A percentile compares a stretch with the other conserved stretches of the same genome.
Conservation (phyloP, 805 yeast species). For the Ogataea trehalophila region DNA sequence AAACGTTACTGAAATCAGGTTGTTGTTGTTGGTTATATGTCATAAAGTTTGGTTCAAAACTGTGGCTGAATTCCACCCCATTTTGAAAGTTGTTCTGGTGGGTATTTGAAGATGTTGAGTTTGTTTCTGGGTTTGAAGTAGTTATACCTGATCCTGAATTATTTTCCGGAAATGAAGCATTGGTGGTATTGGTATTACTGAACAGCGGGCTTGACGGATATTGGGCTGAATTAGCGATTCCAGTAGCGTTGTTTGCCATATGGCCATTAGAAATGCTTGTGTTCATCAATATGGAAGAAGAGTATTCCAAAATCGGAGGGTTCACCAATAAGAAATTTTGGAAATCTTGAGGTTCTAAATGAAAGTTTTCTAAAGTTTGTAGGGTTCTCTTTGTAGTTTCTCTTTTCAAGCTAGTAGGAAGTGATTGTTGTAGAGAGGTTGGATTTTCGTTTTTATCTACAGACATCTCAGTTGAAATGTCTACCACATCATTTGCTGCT, state of each 20-base stretch:
- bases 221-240: not conserved
- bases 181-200: not conserved
- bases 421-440: too few relatives aligned
- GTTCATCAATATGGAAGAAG: constrained; percentile 10
- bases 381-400: too few relatives aligned
- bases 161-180: not conserved
- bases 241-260: not conserved
- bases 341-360: constrained; percentile 32
- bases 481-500: too few relatives aligned
- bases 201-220: not conserved
- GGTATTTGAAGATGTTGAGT: not conserved
- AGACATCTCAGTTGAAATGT: too few relatives aligned
- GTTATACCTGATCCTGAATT: not conserved
- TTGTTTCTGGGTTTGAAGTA: not conserved
- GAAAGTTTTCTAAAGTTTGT: constrained; percentile 22
- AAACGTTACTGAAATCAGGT: not conserved
- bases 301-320: constrained; percentile 32
- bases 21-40: constrained; percentile 2
- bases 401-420: too few relatives aligned
- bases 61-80: constrained; percentile 1
- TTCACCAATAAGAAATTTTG: constrained; percentile 32
- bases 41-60: constrained; percentile 1
- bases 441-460: too few relatives aligned
- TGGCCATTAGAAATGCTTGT: not conserved
- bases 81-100: not conserved